A percentile compares a stretch with the other conserved stretches of the same genome.
These are phyloP conservation scores for Irpex sp. DNA, from an alignment of 1,284 basidiomycete species.

Conservation along the genomic window DNA sequence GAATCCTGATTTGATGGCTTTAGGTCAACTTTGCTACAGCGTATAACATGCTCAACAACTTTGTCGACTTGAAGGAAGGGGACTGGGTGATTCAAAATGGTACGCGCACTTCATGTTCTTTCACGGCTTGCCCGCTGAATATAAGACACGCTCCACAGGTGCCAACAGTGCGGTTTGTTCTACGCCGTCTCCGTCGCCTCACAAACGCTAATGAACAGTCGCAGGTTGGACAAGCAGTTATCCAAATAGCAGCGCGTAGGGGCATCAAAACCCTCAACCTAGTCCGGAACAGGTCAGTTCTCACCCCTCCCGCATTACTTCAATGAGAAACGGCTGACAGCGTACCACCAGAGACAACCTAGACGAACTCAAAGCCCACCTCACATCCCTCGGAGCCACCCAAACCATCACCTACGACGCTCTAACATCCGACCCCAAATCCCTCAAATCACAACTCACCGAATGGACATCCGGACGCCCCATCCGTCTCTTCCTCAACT, in stretches of 20 bases:
- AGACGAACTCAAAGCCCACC: conserved; percentile 41
- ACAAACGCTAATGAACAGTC: conserved; percentile 5
- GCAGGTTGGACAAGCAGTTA: conserved; percentile 74
- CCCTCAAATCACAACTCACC: conserved; percentile 44
- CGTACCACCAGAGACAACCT: conserved; percentile 43
- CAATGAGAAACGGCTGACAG: neutral
- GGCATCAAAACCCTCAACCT: conserved; percentile 75
- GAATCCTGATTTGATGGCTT: no score
- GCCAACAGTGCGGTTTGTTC: conserved; percentile 73
- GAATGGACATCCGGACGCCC: conserved; percentile 58
- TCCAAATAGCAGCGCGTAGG: conserved; percentile 68
- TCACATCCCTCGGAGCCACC: conserved; percentile 61
- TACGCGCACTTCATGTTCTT: neutral
- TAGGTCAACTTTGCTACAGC: conserved; percentile 83
- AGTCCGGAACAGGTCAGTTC: conserved; percentile 58
- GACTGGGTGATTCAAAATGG: conserved; percentile 84
- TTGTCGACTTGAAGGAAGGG: conserved; percentile 52
- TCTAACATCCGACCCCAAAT: conserved; percentile 42
- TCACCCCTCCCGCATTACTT: neutral
- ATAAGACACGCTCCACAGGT: conserved; percentile 13
- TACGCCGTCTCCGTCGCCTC: neutral
- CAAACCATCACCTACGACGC: conserved; percentile 74
- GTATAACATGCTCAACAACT: conserved; percentile 73
- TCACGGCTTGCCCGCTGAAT: neutral
- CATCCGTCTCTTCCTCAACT: conserved; percentile 71